phyloP scores from a whole-genome alignment of 1,284 basidiomycete species.

The Moniliella sp. region DNA sequence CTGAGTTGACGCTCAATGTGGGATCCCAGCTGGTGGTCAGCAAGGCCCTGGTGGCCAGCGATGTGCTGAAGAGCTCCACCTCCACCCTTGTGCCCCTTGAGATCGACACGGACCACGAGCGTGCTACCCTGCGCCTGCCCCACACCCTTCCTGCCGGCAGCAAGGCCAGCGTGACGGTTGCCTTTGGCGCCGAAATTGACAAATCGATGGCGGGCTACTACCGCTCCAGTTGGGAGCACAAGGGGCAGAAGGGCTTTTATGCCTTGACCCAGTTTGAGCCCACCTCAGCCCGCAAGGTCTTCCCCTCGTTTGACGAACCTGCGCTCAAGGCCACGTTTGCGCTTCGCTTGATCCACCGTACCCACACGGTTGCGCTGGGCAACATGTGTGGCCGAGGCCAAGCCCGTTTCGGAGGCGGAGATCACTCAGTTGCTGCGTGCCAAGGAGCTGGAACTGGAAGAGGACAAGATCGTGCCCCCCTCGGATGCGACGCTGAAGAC shows the following conservation, averaged over 20 bases:
- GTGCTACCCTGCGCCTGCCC: constrained; percentile 15
- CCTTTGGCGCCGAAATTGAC: constrained; percentile 21
- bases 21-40: constrained; percentile 48
- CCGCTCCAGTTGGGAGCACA: constrained; percentile 31
- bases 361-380: constrained; percentile 45
- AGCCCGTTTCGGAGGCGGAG: constrained; percentile 13
- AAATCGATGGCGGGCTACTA: constrained; percentile 35
- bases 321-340: constrained; percentile 66
- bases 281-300: constrained; percentile 49
- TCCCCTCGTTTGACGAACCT: constrained; percentile 68
- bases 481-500: constrained; percentile 11
- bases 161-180: constrained; percentile 17
- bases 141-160: constrained; percentile 15
- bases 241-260: constrained; percentile 35
- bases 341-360: constrained; percentile 62
- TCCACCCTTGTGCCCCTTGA: constrained; percentile 38
- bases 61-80: constrained; percentile 43
- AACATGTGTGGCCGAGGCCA: constrained; percentile 47
- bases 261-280: constrained; percentile 43
- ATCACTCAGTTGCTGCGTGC: constrained; percentile 36
- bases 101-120: constrained; percentile 33
- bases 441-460: constrained; percentile 43
- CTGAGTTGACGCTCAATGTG: constrained; percentile 27
- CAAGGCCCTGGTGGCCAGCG: constrained; percentile 45
- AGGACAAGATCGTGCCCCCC: constrained; percentile 43